Base-by-base conservation (phyloP, 2,329 filamentous ascomycete genomes). In the Moelleriella libera region DNA sequence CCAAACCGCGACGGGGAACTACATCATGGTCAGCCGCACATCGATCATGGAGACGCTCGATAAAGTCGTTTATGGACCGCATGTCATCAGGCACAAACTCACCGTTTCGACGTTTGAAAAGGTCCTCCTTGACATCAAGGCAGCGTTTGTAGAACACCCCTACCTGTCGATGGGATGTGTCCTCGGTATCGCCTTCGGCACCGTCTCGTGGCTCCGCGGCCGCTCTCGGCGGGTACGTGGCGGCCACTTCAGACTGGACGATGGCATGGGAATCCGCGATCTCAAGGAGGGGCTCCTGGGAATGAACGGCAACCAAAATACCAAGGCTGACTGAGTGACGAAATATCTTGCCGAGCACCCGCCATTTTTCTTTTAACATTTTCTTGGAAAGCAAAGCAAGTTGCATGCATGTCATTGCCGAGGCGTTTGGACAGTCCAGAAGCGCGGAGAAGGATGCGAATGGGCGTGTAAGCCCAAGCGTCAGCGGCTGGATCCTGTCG, bases 1-100 rank as follows among this genome's bases (percentile, higher is more conserved):
- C 61, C 80, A 75, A 32, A 95, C 89, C 44, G 82, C 84, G 51
- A 92, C 87, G 3, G 90, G 89, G 54, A 90, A 92, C 64, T 78
- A 83, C 52, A 97, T 98, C 60, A 82, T 89, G 55, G 83, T 89
- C 47, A 92, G 85, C 30, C 83, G 92, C 52, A 90, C 88, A 4
- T 88, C 85, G 4, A 95, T 96, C 60, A 78, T 95, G 51, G 89
- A 95, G 66, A 94, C 88, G 11, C 71, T 89, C 47, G 76, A 77
- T 57, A 84, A 85, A 60, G 75, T 88, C 51, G 77, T 84, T 8
- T 70, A 76, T 29, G 77, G 75, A 45, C 82, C 82, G 45, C 76
- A 84, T 44, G 79, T 81, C 60, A 83, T 94, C 62, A 75, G 77
- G 58, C 72, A 83, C 32, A 92, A 90, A 68, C 79, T 83, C 52